Conservation (phyloP, 164 flowering plant genomes). For the Cinnamomum chago region DNA sequence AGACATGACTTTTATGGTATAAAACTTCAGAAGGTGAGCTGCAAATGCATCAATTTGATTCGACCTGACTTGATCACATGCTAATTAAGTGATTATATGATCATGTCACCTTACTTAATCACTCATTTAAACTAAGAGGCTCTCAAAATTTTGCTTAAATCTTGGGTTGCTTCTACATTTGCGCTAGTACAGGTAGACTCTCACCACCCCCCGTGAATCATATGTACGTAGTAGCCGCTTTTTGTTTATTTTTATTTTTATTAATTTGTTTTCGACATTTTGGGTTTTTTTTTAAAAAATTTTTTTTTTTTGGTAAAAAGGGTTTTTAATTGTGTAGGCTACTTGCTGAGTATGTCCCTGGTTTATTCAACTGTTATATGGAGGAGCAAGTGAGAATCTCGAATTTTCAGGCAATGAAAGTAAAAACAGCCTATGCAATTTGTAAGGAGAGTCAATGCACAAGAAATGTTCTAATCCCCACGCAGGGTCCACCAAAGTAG, state of each 20-base stretch:
- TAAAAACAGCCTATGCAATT: no score
- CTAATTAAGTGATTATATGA: no score
- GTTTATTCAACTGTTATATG: not conserved
- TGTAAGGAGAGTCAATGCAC: no score
- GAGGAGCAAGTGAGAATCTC: slow-evolving; percentile 20
- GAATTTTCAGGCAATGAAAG: slow-evolving; percentile 14
- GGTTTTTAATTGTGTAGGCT: slow-evolving; percentile 10
- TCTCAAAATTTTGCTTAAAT: not conserved
- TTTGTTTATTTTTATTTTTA: not conserved
- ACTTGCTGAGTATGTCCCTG: slow-evolving; percentile 7
- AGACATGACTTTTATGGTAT: no score
- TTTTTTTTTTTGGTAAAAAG: not conserved
- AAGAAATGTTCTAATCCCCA: no score
- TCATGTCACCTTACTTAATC: no score
- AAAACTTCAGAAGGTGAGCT: no score
- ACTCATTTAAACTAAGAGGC: not conserved
- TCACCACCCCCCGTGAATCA: slow-evolving; percentile 33
- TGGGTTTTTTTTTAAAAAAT: not conserved
- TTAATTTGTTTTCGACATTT: not conserved
- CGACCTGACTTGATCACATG: no score
- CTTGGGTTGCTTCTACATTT: not conserved
- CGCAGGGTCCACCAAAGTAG: no score
- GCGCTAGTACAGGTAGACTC: slow-evolving; percentile 32
- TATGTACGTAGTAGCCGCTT: not conserved
- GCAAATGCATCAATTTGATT: no score